These are phyloP conservation scores for Chrysanthemum seticuspe DNA, from an alignment of 129 eudicot genomes.

Conservation along the genomic window DNA sequence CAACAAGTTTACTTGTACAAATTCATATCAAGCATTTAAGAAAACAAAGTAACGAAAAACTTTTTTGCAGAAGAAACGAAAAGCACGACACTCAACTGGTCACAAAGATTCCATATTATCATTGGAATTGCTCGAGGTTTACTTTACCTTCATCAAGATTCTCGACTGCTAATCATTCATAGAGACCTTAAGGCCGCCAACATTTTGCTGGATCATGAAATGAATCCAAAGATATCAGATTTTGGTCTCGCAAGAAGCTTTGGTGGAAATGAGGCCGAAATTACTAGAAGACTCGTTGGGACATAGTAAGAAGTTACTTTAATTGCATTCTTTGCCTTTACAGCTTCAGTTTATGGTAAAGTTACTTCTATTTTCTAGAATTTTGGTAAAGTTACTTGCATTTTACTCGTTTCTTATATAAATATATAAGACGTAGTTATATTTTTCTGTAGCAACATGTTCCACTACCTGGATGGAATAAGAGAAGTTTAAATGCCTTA, in stretches of 20 bases:
- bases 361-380: neutral
- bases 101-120: constrained; percentile 39
- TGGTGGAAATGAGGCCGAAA: constrained; percentile 36
- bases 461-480: no score
- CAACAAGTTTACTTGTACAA: neutral
- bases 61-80: constrained; percentile 25
- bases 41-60: neutral
- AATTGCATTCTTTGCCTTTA: neutral
- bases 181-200: constrained; percentile 58
- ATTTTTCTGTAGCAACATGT: no score
- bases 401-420: no score
- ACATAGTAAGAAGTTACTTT: constrained; percentile 39
- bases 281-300: constrained; percentile 46
- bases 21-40: neutral
- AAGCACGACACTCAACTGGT: constrained; percentile 36
- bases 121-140: constrained; percentile 52
- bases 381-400: no score
- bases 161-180: constrained; percentile 46
- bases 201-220: constrained; percentile 44
- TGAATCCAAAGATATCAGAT: constrained; percentile 56
- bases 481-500: no score
- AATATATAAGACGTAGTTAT: no score
- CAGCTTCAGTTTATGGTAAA: no score
- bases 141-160: constrained; percentile 56
- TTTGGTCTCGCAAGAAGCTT: constrained; percentile 59